Conservation (phyloP, 257 asterid genomes). For the Datura wrightii region DNA sequence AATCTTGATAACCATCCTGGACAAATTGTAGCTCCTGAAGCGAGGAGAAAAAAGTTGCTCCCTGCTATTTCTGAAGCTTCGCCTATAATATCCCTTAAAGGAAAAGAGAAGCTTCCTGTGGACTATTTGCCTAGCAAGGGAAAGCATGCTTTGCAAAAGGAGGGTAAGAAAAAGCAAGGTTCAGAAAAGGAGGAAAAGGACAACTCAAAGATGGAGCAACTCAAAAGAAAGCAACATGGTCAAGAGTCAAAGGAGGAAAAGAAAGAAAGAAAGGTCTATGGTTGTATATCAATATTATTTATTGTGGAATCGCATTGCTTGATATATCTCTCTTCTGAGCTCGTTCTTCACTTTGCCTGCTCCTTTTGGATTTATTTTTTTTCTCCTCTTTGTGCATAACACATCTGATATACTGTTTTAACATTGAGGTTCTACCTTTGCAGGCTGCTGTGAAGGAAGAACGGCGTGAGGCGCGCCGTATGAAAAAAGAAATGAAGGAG, state of each 20-base stretch:
- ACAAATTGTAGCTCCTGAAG: slow-evolving; percentile 78
- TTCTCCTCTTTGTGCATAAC: background rate
- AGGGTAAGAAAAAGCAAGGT: slow-evolving; percentile 32
- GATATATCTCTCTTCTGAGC: background rate
- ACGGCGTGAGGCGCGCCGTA: slow-evolving; percentile 83
- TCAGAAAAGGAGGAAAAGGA: slow-evolving; percentile 50
- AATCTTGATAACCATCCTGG: slow-evolving; percentile 94
- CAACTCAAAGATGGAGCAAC: slow-evolving; percentile 48
- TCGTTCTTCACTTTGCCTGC: slow-evolving; percentile 5
- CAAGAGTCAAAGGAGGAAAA: slow-evolving; percentile 94
- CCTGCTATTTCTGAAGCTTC: slow-evolving; percentile 53
- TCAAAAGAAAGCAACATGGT: slow-evolving; percentile 60
- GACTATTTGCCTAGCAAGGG: slow-evolving; percentile 71
- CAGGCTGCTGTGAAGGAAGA: slow-evolving; percentile 90
- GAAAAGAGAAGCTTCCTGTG: slow-evolving; percentile 80
- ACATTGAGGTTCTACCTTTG: slow-evolving; percentile 35
- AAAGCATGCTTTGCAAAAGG: slow-evolving; percentile 50
- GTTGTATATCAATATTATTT: background rate
- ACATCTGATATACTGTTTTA: background rate
- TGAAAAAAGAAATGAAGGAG: slow-evolving; percentile 77
- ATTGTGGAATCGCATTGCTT: background rate
- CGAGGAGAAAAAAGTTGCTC: slow-evolving; percentile 67
- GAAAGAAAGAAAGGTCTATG: slow-evolving; percentile 85
- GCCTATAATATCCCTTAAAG: slow-evolving; percentile 69
- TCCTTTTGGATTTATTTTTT: background rate